phyloP scores from a whole-genome alignment of 2,329 filamentous ascomycete species.

The Endothia cerciana region DNA sequence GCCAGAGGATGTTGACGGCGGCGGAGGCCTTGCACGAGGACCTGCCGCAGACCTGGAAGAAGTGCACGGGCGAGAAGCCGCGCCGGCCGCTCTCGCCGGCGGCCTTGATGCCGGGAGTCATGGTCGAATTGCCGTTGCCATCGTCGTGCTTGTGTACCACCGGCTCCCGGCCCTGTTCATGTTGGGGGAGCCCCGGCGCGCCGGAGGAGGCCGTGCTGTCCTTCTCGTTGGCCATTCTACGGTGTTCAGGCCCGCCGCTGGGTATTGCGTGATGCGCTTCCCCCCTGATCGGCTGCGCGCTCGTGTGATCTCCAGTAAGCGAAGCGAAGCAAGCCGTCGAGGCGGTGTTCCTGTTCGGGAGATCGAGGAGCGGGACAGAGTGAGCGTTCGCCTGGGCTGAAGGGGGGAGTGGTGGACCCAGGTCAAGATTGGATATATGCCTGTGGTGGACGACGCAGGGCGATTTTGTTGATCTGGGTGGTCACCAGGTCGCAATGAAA shows the following conservation, averaged over 20 bases:
- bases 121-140: constrained; percentile 26
- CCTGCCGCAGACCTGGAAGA: constrained; percentile 65
- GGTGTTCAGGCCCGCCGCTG: background rate
- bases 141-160: constrained; percentile 28
- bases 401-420: background rate
- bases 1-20: constrained; percentile 74
- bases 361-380: background rate
- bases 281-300: background rate
- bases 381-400: background rate
- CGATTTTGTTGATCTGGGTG: background rate
- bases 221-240: constrained; percentile 9
- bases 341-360: background rate
- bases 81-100: constrained; percentile 69
- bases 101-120: constrained; percentile 38
- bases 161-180: constrained; percentile 31
- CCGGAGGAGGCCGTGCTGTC: constrained; percentile 30
- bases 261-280: constrained; percentile 2
- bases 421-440: background rate
- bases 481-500: constrained; percentile 10
- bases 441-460: constrained; percentile 1
- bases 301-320: constrained; percentile 1
- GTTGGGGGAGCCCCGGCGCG: constrained; percentile 34
- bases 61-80: constrained; percentile 67
- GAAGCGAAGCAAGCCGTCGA: background rate
- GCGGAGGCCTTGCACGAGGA: constrained; percentile 68